Conservation (phyloP, 2,329 filamentous ascomycete genomes). For the Graphium sp. region DNA sequence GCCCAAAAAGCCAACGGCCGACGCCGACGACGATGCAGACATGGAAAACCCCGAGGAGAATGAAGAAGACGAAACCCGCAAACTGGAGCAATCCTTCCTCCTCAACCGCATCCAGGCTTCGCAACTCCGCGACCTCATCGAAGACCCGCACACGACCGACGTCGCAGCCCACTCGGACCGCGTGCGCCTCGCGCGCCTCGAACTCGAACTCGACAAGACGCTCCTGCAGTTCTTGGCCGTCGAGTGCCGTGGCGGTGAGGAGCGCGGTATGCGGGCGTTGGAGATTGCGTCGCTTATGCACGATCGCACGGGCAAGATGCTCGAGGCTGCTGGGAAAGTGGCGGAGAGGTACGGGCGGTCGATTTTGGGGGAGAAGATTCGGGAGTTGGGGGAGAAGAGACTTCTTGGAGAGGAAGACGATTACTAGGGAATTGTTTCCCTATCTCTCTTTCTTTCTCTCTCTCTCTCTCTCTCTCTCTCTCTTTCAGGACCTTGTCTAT, state of each 20-base stretch:
- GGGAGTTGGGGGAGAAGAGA: slow-evolving; percentile 61
- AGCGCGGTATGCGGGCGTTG: slow-evolving; percentile 83
- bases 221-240: slow-evolving; percentile 75
- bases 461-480: slow-evolving; percentile 3
- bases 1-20: slow-evolving; percentile 17
- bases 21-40: slow-evolving; percentile 16
- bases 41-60: slow-evolving; percentile 15
- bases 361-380: slow-evolving; percentile 79
- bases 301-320: slow-evolving; percentile 73
- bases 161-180: slow-evolving; percentile 36
- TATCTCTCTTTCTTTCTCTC: no score
- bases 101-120: slow-evolving; percentile 55
- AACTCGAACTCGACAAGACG: slow-evolving; percentile 79
- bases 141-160: slow-evolving; percentile 35
- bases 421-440: no score
- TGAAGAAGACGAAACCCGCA: slow-evolving; percentile 30
- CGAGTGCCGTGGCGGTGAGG: slow-evolving; percentile 86
- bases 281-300: slow-evolving; percentile 79
- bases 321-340: slow-evolving; percentile 81
- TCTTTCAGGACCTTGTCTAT: no score
- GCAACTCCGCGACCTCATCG: slow-evolving; percentile 59
- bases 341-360: slow-evolving; percentile 69
- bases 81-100: slow-evolving; percentile 69
- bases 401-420: slow-evolving; percentile 44
- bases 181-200: slow-evolving; percentile 48